Conservation (phyloP, 345 rosid species). For the Erucastrum elatum region DNA sequence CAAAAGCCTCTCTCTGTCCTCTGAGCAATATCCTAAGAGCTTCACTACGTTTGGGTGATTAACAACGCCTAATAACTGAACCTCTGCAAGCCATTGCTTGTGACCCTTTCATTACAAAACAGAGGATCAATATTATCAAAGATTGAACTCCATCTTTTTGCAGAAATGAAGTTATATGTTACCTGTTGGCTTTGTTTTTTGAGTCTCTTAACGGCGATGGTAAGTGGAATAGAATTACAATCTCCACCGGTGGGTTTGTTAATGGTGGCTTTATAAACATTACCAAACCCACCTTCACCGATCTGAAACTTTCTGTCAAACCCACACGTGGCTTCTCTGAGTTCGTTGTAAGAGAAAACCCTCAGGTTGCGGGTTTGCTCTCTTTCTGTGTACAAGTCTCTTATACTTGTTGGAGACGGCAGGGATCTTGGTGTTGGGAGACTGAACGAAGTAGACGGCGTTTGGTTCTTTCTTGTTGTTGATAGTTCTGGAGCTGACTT, state of each 20-base stretch:
- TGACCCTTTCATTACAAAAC: slow-evolving; percentile 59
- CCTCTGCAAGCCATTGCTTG: slow-evolving; percentile 90
- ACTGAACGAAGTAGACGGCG: not conserved
- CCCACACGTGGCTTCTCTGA: slow-evolving; percentile 66
- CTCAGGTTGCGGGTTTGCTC: slow-evolving; percentile 54
- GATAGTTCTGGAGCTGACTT: slow-evolving; percentile 58
- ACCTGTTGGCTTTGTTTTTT: slow-evolving; percentile 83
- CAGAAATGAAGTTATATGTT: not conserved
- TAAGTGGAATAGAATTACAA: slow-evolving; percentile 33
- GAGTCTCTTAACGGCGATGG: slow-evolving; percentile 88
- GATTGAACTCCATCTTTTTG: not conserved
- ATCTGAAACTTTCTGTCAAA: slow-evolving; percentile 67
- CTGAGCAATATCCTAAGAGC: slow-evolving; percentile 78
- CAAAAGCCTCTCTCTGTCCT: slow-evolving; percentile 63
- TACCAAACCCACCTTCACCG: slow-evolving; percentile 98
- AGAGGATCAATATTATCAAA: slow-evolving; percentile 6
- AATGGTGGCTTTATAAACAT: slow-evolving; percentile 79
- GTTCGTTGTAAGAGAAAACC: slow-evolving; percentile 66
- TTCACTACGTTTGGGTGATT: slow-evolving; percentile 84
- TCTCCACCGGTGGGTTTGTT: slow-evolving; percentile 39
- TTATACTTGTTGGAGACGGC: slow-evolving; percentile 56
- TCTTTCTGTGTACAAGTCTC: slow-evolving; percentile 58
- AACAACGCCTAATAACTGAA: slow-evolving; percentile 80
- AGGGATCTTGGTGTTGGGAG: slow-evolving; percentile 30
- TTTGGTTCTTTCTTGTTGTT: not conserved